Conservation (phyloP, 345 rosid genomes). For the Linum usitatissimum region DNA sequence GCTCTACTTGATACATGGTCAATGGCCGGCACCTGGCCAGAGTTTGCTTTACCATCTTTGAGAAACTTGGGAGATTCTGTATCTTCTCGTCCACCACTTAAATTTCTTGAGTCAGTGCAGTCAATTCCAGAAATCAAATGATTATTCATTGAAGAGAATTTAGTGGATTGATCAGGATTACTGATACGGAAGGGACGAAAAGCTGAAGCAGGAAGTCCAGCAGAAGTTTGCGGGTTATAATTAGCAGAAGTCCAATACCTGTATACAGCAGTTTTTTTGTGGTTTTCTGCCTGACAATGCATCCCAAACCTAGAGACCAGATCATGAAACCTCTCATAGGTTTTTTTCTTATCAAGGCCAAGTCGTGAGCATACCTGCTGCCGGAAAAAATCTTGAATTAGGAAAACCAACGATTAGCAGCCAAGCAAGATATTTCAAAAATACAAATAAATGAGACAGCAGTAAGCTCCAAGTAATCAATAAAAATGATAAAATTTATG, state of each 20-base stretch:
- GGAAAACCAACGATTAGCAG: slow-evolving; percentile 1
- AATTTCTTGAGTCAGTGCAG: slow-evolving; percentile 28
- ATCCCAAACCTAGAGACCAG: slow-evolving; percentile 64
- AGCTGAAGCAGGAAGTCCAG: slow-evolving; percentile 19
- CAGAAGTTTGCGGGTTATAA: slow-evolving; percentile 25
- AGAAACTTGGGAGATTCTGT: slow-evolving; percentile 29
- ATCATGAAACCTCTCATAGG: slow-evolving; percentile 53
- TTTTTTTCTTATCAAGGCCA: slow-evolving; percentile 74
- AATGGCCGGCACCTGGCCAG: slow-evolving; percentile 28
- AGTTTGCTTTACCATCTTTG: slow-evolving; percentile 18
- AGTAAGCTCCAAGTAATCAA: neutral
- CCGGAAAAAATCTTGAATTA: slow-evolving; percentile 14
- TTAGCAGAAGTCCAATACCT: slow-evolving; percentile 67
- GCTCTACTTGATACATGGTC: slow-evolving; percentile 23
- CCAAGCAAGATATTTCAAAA: neutral
- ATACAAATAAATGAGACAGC: neutral
- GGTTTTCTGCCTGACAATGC: slow-evolving; percentile 59
- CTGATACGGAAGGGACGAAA: slow-evolving; percentile 22
- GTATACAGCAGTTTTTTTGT: slow-evolving; percentile 50
- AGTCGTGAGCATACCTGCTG: slow-evolving; percentile 69
- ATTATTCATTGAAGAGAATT: slow-evolving; percentile 22
- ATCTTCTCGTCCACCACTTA: slow-evolving; percentile 24
- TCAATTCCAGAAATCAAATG: slow-evolving; percentile 31
- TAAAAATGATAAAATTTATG: neutral
- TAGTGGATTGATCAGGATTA: slow-evolving; percentile 25